Percentiles rank a stretch among this genome's conserved stretches.
Evolutionary conservation across 2,329 filamentous ascomycete genomes (phyloP).

Genomic region (Ophiostoma australiae): DNA sequence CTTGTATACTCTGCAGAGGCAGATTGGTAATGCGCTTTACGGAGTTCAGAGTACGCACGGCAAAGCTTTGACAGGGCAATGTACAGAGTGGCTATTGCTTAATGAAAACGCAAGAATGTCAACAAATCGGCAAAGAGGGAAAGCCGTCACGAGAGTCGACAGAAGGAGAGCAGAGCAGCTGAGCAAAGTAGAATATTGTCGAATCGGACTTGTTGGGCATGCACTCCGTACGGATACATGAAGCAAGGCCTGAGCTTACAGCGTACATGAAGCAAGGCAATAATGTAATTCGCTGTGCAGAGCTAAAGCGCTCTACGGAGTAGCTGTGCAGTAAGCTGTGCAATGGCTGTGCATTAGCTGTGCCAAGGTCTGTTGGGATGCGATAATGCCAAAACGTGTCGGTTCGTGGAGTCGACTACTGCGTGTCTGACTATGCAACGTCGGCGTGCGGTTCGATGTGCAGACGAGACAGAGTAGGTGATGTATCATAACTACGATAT

Average conservation of each 20-base stretch:
- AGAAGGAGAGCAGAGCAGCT: not conserved
- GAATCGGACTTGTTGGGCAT: not conserved
- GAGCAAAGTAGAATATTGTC: not conserved
- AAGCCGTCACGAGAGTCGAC: constrained; percentile 1
- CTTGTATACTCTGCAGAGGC: not conserved
- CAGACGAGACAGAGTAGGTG: not conserved
- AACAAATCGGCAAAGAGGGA: not conserved
- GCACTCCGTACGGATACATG: not conserved
- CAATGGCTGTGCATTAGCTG: not conserved
- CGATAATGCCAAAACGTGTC: too few species aligned
- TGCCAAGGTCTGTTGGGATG: not conserved
- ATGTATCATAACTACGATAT: not conserved
- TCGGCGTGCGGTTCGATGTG: not conserved
- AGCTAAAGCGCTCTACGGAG: not conserved
- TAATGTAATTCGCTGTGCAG: not conserved
- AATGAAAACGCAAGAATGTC: not conserved
- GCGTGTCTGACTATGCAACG: constrained; percentile 7
- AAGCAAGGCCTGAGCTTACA: not conserved
- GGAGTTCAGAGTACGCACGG: too few species aligned
- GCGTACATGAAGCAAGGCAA: constrained; percentile 3
- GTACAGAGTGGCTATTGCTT: not conserved
- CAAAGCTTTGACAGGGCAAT: too few species aligned
- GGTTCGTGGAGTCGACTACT: not conserved
- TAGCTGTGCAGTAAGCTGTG: not conserved
- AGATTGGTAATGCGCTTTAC: not conserved